Base-by-base conservation (phyloP, 2,329 filamentous ascomycete genomes). In the Aphanocladium album region DNA sequence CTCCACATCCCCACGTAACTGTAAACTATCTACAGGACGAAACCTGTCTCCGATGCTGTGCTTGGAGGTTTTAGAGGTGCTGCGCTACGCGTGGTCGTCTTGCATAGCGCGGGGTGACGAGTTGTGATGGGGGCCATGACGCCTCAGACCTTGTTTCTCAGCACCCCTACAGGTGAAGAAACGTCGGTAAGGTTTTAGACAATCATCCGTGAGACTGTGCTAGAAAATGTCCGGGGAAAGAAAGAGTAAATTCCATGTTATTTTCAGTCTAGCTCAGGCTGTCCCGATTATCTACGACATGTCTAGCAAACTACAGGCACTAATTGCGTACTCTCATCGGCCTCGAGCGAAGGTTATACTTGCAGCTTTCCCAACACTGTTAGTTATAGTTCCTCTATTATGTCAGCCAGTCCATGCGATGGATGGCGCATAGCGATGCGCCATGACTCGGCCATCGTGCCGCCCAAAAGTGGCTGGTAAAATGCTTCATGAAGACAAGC, bases 91-190 rank as follows among this genome's bases (percentile, higher is more conserved):
- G 19, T 41, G 43, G 45, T n/a, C n/a, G 14, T 43, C 17, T 47
- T 55, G 39, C 57, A 46, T 47, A 5, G 47, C 39, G 12, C 39
- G n/a, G 14, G 19, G 39, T 39, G 45, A 33, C 43, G 37, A 19
- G 43, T 37, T 17, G 41, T 25, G 49, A 46, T n/a, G 23, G 50
- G 41, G 58, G 45, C 17, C n/a, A n/a, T 11, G 25, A 33, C 23
- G 57, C 51, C 58, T 60, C 41, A 60, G 45, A 60, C 52, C 47
- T 39, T 55, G 39, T 60, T 55, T 54, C 52, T 51, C 27, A 33
- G 6, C 51, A 35, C 2, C 2, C 45, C 30, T 21, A 17, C 30
- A 9, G 30, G 30, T 30, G 9, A 41, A 23, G 21, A 47, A 23
- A 19, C 4, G n/a, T 21, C 39, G 35, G 21, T 9, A 46, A 33